phyloP scores from a whole-genome alignment of 139 green algal species.

The Zygnema circumcarinatum region DNA sequence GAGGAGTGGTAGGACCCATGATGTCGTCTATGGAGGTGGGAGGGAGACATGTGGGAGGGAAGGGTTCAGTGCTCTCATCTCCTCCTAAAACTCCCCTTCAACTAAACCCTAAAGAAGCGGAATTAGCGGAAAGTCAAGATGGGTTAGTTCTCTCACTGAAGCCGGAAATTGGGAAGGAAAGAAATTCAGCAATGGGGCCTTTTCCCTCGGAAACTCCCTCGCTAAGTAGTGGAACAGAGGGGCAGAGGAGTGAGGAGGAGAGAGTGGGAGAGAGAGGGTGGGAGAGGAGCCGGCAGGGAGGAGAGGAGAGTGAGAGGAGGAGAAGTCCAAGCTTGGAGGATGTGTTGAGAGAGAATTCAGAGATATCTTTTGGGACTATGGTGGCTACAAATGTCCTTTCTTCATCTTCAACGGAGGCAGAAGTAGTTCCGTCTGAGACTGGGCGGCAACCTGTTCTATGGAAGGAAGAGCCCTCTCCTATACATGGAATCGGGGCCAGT shows the following conservation, averaged over 20 bases:
- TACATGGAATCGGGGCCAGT: too few relatives aligned
- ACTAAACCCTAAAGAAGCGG: too few relatives aligned
- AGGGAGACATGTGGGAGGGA: not conserved
- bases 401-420: too few relatives aligned
- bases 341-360: not conserved
- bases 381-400: not conserved
- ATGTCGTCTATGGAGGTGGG: not conserved
- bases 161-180: not conserved
- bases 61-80: not conserved
- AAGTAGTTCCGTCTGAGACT: too few relatives aligned
- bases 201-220: not conserved
- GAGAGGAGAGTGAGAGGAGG: not conserved
- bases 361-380: not conserved
- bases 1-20: not conserved
- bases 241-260: not conserved
- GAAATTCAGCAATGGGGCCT: not conserved
- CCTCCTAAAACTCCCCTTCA: not conserved
- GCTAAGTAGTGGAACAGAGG: not conserved
- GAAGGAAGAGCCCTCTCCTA: too few relatives aligned
- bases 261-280: not conserved
- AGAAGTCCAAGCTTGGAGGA: not conserved
- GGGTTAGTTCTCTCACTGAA: too few relatives aligned
- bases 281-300: too few relatives aligned
- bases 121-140: too few relatives aligned
- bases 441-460: too few relatives aligned